These are phyloP conservation scores for Melastoma candidum DNA, from an alignment of 441 rosid genomes.

Conservation along the genomic window DNA sequence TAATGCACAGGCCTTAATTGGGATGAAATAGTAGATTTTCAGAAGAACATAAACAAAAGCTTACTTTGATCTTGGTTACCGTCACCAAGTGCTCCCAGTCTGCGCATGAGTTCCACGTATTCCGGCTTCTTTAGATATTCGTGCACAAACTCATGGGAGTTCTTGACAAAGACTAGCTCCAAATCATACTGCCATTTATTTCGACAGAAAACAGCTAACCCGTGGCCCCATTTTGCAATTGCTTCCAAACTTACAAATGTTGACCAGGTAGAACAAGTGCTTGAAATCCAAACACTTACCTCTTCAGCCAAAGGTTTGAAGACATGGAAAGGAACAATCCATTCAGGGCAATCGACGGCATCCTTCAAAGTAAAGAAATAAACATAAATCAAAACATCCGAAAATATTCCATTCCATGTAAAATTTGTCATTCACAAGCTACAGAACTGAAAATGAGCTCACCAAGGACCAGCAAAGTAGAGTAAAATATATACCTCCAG, in stretches of 20 bases:
- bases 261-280: too few species aligned
- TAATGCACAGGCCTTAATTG: background rate
- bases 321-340: slow-evolving; percentile 88
- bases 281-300: slow-evolving; percentile 29
- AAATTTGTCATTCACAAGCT: background rate
- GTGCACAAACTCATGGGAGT: slow-evolving; percentile 83
- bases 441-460: background rate
- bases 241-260: too few species aligned
- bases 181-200: slow-evolving; percentile 60
- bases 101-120: slow-evolving; percentile 67
- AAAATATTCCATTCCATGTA: background rate
- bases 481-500: slow-evolving; percentile 48
- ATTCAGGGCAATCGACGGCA: slow-evolving; percentile 97
- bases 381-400: background rate
- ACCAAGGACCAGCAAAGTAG: slow-evolving; percentile 3
- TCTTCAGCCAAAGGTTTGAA: slow-evolving; percentile 91
- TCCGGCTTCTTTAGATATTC: slow-evolving; percentile 75
- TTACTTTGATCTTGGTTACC: slow-evolving; percentile 83
- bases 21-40: background rate
- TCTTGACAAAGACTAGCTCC: slow-evolving; percentile 84
- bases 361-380: slow-evolving; percentile 37
- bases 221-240: background rate
- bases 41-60: slow-evolving; percentile 8
- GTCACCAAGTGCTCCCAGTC: slow-evolving; percentile 98
- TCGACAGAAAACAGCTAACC: slow-evolving; percentile 5